These are phyloP conservation scores for Acanthamoeba polyphaga DNA, from an alignment of 208 protist species.

Conservation along the genomic window DNA sequence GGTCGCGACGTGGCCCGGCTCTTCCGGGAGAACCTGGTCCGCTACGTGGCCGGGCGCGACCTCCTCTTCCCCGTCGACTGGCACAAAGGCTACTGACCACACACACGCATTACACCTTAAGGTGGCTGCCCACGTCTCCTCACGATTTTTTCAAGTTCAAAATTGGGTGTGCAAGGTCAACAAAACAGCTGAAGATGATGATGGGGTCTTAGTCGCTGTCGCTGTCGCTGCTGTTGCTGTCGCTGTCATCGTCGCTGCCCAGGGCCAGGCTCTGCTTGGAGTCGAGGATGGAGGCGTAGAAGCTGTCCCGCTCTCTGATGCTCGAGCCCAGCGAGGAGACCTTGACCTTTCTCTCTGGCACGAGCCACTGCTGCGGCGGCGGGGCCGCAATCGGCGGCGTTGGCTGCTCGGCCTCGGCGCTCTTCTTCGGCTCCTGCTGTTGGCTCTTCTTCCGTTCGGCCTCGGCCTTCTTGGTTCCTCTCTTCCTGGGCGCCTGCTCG, in stretches of 20 bases:
- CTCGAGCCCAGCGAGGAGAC: constrained; percentile 2
- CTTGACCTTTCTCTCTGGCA: background rate
- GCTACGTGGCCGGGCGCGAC: constrained; percentile 13
- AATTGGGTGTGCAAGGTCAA: too few species aligned
- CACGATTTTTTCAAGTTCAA: too few species aligned
- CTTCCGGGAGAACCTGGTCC: constrained; percentile 18
- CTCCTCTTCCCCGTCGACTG: constrained; percentile 56
- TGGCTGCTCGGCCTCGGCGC: background rate
- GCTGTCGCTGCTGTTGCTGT: background rate
- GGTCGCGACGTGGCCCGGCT: constrained; percentile 37
- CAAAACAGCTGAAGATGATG: too few species aligned
- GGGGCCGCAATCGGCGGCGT: background rate
- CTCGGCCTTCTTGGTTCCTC: background rate
- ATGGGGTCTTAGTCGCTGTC: too few species aligned
- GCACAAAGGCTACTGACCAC: constrained; percentile 44
- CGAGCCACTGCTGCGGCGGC: background rate
- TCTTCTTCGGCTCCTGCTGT: background rate
- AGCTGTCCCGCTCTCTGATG: background rate
- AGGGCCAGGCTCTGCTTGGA: background rate
- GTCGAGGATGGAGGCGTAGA: background rate
- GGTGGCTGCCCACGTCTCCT: too few species aligned
- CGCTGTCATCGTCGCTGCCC: background rate
- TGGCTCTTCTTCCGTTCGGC: background rate
- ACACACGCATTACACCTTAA: too few species aligned
- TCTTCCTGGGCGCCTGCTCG: background rate